Conservation (phyloP, 2,329 filamentous ascomycete species). For the Trichoderma guizhouense region DNA sequence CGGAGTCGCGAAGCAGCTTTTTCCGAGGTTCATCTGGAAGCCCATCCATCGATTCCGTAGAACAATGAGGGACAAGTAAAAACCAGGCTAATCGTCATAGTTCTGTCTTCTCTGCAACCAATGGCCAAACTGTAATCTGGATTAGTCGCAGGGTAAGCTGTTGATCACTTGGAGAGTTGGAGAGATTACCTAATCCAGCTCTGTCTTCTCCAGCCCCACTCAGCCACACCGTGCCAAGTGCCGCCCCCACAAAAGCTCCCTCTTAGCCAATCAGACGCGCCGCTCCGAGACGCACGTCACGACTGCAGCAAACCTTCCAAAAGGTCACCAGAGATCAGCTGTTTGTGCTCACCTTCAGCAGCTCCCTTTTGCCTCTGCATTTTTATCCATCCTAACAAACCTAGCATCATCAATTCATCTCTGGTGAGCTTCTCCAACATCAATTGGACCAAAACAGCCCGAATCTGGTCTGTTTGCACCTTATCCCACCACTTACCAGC, state of each 20-base stretch:
- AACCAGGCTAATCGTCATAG: neutral
- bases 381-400: neutral
- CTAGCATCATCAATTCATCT: conserved; percentile 7
- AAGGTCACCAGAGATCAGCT: conserved; percentile 4
- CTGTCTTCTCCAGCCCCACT: conserved; percentile 7
- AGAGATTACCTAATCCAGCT: neutral
- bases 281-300: conserved; percentile 11
- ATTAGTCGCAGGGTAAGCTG: neutral
- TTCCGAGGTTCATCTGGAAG: neutral
- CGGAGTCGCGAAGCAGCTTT: neutral
- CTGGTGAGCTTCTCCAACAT: neutral
- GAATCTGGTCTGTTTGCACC: neutral
- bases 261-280: conserved; percentile 6
- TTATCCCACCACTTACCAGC: neutral
- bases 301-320: conserved; percentile 15
- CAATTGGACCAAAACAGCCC: neutral
- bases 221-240: conserved; percentile 2
- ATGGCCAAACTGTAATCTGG: neutral
- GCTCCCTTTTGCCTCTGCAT: conserved; percentile 3
- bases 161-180: neutral
- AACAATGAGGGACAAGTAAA: neutral
- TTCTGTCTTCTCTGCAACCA: neutral
- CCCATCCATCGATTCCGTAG: neutral
- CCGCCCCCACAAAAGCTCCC: neutral
- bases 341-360: neutral